Conservation (phyloP, 2,329 filamentous ascomycete genomes). For the Meredithiella fracta region DNA sequence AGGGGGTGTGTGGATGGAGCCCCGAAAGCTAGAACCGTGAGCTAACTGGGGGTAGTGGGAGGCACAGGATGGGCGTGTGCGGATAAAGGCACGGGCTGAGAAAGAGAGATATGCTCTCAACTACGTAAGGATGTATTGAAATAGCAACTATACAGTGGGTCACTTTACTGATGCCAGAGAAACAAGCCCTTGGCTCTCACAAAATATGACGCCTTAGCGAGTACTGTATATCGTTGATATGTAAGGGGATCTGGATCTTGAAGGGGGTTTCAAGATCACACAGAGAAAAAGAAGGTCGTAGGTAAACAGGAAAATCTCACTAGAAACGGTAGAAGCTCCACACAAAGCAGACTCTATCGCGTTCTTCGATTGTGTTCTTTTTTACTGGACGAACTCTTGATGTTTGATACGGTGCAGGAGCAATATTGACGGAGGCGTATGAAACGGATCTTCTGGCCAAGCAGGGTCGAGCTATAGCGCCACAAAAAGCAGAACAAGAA, state of each 20-base stretch:
- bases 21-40: background rate
- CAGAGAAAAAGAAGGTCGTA: background rate
- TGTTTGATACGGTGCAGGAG: background rate
- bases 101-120: background rate
- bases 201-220: background rate
- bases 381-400: background rate
- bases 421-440: background rate
- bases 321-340: background rate
- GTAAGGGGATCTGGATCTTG: background rate
- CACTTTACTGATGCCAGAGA: constrained; percentile 7
- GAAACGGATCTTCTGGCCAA: background rate
- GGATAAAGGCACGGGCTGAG: constrained; percentile 10
- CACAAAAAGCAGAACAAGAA: background rate
- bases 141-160: constrained; percentile 4
- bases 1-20: background rate
- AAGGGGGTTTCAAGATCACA: background rate
- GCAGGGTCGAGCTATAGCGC: background rate
- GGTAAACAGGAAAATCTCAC: too few relatives aligned
- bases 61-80: constrained; percentile 4
- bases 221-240: background rate
- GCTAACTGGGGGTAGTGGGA: background rate
- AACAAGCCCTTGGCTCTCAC: constrained; percentile 4
- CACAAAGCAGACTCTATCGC: background rate
- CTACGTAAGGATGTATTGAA: constrained; percentile 5
- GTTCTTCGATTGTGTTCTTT: too few relatives aligned